Evolutionary conservation across 2,329 filamentous ascomycete genomes (phyloP).

Genomic region (Thelonectria olida): DNA sequence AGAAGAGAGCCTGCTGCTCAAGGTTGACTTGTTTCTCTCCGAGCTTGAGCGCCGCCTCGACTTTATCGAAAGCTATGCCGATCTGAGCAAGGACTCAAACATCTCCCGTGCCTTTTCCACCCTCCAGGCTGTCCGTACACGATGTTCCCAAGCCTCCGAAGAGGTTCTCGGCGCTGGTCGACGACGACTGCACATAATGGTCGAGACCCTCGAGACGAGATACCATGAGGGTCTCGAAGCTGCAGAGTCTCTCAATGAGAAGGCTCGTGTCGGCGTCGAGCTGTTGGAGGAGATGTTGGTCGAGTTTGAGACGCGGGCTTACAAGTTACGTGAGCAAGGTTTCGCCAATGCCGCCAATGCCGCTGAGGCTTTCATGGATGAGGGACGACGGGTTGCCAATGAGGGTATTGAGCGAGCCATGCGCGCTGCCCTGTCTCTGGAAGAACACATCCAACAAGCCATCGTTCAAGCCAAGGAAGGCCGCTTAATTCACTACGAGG

Average conservation of each 20-base stretch:
- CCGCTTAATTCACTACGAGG: slow-evolving; percentile 87
- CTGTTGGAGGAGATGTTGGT: slow-evolving; percentile 85
- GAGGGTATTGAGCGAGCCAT: slow-evolving; percentile 81
- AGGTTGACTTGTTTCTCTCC: slow-evolving; percentile 81
- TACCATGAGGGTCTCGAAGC: slow-evolving; percentile 88
- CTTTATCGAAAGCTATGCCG: slow-evolving; percentile 87
- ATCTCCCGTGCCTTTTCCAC: slow-evolving; percentile 87
- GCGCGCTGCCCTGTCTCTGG: slow-evolving; percentile 81
- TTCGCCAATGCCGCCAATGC: slow-evolving; percentile 73
- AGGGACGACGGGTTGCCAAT: slow-evolving; percentile 82
- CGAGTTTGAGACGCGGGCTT: slow-evolving; percentile 84
- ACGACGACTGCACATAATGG: slow-evolving; percentile 84
- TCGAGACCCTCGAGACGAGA: slow-evolving; percentile 87
- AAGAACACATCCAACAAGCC: slow-evolving; percentile 85
- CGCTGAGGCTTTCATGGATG: slow-evolving; percentile 77
- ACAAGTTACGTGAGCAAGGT: slow-evolving; percentile 81
- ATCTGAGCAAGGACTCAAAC: slow-evolving; percentile 83
- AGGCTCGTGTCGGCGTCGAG: slow-evolving; percentile 86
- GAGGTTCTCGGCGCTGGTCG: slow-evolving; percentile 89
- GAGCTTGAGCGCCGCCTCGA: slow-evolving; percentile 89
- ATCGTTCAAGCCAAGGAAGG: slow-evolving; percentile 79
- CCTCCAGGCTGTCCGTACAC: slow-evolving; percentile 84
- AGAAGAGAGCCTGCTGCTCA: slow-evolving; percentile 69
- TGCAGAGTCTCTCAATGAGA: slow-evolving; percentile 89
- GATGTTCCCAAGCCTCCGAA: slow-evolving; percentile 89